Base-by-base conservation (phyloP, 176 grass and related monocot genomes). In the Microstegium vimineum region DNA sequence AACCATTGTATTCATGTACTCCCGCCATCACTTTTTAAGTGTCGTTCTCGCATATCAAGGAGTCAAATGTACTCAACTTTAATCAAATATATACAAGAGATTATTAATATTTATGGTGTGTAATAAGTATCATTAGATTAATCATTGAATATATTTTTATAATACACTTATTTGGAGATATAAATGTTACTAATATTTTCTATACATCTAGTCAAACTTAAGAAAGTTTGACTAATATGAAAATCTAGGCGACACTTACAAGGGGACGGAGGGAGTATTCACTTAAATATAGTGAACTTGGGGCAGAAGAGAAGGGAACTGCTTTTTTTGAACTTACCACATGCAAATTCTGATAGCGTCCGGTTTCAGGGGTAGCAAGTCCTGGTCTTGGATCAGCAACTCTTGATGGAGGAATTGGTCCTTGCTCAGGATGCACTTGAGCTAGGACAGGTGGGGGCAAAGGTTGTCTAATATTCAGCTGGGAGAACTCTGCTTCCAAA, bases 341-440 rank as follows among this genome's bases (percentile, higher is more conserved):
- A 82, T 98, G 95, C 82, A 98, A 85, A 87, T 90, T 90, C 77
- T 95, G 90, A 86, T 77, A 98, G 32, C 64, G 49, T 28, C 89
- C 87, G 3, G 87, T 84, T 46, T 87, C 85, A 36, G 82, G 81
- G 52, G 87, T 69, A 13, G 92, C 84, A 15, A 82, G 75, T 52
- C 92, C 95, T 65, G 90, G 95, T 84, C 92, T 89, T 69, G 89
- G 95, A 91, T 98, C 95, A 76, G 86, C 89, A 84, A 98, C 85
- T 85, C 79, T 87, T 76, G 89, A 90, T 60, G 95, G 90, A 86
- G 90, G 80, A 87, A 93, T 90, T 77, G 71, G 60, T 82, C 68
- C 83, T n/a, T 4, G 83, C 51, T 92, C 66, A 46, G 86, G 86
- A 70, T 89, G 92, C 26, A 98, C 68, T 75, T 93, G 82, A 32